These are phyloP conservation scores for Geranomyces variabilis DNA, from an alignment of 192 early-diverging fungal species.

Conservation along the genomic window DNA sequence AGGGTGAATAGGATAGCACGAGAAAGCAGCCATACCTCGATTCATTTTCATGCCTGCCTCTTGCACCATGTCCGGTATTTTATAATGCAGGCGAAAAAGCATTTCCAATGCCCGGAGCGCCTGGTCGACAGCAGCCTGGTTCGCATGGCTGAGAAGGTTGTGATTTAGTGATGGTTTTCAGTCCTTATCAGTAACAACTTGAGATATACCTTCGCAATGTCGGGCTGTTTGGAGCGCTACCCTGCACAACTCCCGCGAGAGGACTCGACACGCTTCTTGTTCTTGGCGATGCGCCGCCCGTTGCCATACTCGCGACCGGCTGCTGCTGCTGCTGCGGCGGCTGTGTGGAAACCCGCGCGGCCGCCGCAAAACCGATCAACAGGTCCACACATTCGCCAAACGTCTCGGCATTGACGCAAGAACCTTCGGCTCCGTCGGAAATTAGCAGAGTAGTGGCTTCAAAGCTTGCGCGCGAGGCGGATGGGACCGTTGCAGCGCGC, in stretches of 20 bases:
- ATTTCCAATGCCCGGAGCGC: conserved; percentile 70
- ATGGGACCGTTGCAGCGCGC: conserved; percentile 59
- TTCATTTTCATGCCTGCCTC: conserved; percentile 41
- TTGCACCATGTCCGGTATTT: conserved; percentile 55
- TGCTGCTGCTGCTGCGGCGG: neutral
- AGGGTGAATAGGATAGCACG: conserved; percentile 4
- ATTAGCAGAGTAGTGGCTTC: conserved; percentile 65
- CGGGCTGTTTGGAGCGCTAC: conserved; percentile 7
- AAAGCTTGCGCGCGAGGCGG: conserved; percentile 66
- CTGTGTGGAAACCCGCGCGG: conserved; percentile 27
- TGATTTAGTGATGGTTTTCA: neutral
- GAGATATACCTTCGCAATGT: conserved; percentile 4
- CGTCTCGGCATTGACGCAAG: conserved; percentile 56
- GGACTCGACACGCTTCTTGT: neutral
- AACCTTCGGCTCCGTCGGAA: conserved; percentile 44
- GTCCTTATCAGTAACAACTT: neutral
- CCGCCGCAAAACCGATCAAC: conserved; percentile 65
- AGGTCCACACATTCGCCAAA: conserved; percentile 78
- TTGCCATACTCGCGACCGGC: neutral
- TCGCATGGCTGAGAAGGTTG: conserved; percentile 17
- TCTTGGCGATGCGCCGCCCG: conserved; percentile 2
- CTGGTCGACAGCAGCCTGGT: conserved; percentile 58
- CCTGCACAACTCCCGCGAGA: neutral
- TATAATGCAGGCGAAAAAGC: conserved; percentile 63
- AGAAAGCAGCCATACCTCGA: conserved; percentile 40